Evolutionary conservation across 305 asterid genomes (phyloP).

Genomic region (Fraxinus velutina): DNA sequence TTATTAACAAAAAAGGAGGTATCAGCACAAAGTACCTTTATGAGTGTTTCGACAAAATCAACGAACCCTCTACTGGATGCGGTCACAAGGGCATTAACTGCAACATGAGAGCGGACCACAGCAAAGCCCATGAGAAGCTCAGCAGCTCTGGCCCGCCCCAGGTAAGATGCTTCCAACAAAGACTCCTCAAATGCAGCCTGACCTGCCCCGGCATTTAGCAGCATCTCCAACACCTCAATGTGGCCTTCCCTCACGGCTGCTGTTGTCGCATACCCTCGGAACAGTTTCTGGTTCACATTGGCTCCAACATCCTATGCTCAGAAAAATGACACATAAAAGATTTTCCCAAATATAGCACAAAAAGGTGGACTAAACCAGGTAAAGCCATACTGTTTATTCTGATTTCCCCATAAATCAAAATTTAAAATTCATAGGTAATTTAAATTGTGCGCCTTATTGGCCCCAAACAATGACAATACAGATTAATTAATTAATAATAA

Average conservation of each 20-base stretch:
- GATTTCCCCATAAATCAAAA: neutral
- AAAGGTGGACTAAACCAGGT: slow-evolving; percentile 5
- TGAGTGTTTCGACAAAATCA: slow-evolving; percentile 36
- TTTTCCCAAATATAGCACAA: neutral
- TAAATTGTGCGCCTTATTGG: slow-evolving; percentile 3
- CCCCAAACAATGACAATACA: slow-evolving; percentile 21
- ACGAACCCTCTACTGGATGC: slow-evolving; percentile 56
- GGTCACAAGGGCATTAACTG: slow-evolving; percentile 62
- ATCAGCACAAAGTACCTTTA: slow-evolving; percentile 29
- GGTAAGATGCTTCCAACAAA: slow-evolving; percentile 56
- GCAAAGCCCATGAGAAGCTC: slow-evolving; percentile 58
- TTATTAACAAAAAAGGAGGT: neutral
- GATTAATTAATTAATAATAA: slow-evolving; percentile 16
- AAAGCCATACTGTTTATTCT: neutral
- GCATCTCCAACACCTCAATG: slow-evolving; percentile 48
- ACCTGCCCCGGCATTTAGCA: slow-evolving; percentile 54
- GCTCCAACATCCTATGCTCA: slow-evolving; percentile 55
- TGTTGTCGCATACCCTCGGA: slow-evolving; percentile 75
- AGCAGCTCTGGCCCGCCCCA: slow-evolving; percentile 50
- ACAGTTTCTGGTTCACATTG: slow-evolving; percentile 58
- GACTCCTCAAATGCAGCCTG: slow-evolving; percentile 80
- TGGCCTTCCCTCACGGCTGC: slow-evolving; percentile 76
- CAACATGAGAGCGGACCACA: slow-evolving; percentile 65
- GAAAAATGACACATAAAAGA: neutral
- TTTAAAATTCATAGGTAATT: neutral